Conservation (phyloP, 768 basidiomycete genomes). For the Leccinellum luteum region DNA sequence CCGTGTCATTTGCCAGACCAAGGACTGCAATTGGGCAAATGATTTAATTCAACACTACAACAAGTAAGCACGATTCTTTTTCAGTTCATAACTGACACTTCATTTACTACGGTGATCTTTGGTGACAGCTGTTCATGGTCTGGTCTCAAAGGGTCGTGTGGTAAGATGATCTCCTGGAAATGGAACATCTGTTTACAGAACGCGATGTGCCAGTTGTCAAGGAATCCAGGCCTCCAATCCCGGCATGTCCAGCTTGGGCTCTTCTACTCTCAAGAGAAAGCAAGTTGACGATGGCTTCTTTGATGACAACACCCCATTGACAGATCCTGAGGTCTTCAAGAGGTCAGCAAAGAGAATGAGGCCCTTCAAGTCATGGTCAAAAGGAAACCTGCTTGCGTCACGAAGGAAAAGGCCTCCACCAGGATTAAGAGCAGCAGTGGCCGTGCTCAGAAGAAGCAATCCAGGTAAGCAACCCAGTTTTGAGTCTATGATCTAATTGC, state of each 20-base stretch:
- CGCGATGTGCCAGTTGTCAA: not conserved
- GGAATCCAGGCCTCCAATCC: not conserved
- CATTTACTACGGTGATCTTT: not conserved
- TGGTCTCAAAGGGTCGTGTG: not conserved
- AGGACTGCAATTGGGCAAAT: not conserved
- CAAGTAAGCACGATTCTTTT: not conserved
- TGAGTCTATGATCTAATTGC: too few relatives aligned
- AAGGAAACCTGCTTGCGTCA: not conserved
- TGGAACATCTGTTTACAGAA: not conserved
- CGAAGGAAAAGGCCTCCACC: not conserved
- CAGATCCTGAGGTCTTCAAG: not conserved
- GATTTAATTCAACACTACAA: not conserved
- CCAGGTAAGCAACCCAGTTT: not conserved
- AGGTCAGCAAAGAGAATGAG: not conserved
- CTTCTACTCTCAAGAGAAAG: not conserved
- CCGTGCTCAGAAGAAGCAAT: not conserved
- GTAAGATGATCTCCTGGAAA: not conserved
- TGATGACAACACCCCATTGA: not conserved
- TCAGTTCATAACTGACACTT: not conserved
- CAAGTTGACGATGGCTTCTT: not conserved
- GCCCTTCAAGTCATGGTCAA: not conserved
- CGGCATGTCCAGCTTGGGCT: not conserved
- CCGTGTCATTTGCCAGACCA: not conserved
- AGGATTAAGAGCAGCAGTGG: not conserved
- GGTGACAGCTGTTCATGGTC: not conserved